Percentiles rank a stretch among this genome's conserved stretches.
Conservation (phyloP, 495 filamentous ascomycete species). For the Annulohypoxylon nitens region DNA sequence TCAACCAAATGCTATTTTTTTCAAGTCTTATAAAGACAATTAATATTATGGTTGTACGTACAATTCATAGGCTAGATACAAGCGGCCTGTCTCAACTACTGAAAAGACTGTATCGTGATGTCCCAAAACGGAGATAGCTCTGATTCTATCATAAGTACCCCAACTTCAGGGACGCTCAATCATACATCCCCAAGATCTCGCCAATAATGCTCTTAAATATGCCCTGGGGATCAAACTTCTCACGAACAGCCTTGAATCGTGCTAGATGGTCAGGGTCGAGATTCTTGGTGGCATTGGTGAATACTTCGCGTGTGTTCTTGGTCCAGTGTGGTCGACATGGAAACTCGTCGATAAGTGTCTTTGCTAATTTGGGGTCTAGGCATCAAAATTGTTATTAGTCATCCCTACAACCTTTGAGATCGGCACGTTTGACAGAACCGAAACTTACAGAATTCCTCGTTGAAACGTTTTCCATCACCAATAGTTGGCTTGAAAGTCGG, state of each 20-base stretch:
- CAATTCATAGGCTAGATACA: conserved; percentile 1
- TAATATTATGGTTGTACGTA: conserved; percentile 13
- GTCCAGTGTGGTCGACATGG: conserved; percentile 66
- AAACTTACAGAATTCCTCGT: conserved; percentile 63
- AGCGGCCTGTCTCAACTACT: not conserved
- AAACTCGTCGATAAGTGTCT: conserved; percentile 63
- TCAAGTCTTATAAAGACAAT: not conserved
- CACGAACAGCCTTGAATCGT: conserved; percentile 59
- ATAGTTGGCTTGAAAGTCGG: conserved; percentile 58
- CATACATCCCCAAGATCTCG: conserved; percentile 61
- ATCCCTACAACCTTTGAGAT: not conserved
- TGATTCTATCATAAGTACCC: not conserved
- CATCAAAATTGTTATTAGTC: conserved; percentile 22
- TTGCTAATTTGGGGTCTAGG: conserved; percentile 58
- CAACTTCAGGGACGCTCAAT: conserved; percentile 1
- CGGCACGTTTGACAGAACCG: too few relatives aligned
- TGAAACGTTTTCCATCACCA: conserved; percentile 63
- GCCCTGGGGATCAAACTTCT: conserved; percentile 62
- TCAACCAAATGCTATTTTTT: too few relatives aligned
- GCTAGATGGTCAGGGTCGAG: conserved; percentile 60
- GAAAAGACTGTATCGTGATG: not conserved
- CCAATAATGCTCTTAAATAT: conserved; percentile 62
- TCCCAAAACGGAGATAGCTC: not conserved
- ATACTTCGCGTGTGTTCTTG: conserved; percentile 64
- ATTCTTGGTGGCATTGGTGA: conserved; percentile 59